phyloP scores from a whole-genome alignment of 2,329 filamentous ascomycete species.

The Pseudonectria buxi region DNA sequence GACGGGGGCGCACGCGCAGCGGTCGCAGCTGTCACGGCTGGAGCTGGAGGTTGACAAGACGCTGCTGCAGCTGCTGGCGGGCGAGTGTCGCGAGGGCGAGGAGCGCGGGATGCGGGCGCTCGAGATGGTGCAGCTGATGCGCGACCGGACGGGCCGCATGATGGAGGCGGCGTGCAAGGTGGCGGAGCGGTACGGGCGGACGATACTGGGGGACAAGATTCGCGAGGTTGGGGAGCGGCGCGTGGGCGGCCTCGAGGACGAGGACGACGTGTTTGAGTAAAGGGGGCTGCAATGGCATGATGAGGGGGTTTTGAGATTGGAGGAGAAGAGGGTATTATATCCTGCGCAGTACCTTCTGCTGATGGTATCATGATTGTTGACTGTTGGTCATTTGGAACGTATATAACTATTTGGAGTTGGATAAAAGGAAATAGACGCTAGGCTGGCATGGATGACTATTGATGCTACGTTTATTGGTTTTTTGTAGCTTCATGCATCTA shows the following conservation, averaged over 20 bases:
- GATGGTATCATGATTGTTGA: no score
- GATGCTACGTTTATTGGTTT: no score
- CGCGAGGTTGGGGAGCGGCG: conserved; percentile 71
- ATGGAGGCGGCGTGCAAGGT: conserved; percentile 86
- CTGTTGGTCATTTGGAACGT: no score
- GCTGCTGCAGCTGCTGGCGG: conserved; percentile 77
- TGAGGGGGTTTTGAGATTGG: conserved; percentile 3
- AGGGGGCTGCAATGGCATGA: not conserved
- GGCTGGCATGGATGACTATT: no score
- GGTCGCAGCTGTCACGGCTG: conserved; percentile 58
- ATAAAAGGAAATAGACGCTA: no score
- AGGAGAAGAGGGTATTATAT: no score
- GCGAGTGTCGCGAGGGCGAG: conserved; percentile 88
- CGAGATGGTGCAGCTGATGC: conserved; percentile 82
- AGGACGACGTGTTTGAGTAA: conserved; percentile 29
- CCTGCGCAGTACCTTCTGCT: no score
- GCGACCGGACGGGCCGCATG: conserved; percentile 80
- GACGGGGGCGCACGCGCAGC: conserved; percentile 51
- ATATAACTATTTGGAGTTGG: no score
- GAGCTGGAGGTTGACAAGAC: conserved; percentile 87
- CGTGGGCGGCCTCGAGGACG: conserved; percentile 53
- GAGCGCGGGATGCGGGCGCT: conserved; percentile 91
- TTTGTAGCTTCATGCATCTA: no score
- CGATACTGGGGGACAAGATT: conserved; percentile 84
- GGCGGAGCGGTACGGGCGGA: conserved; percentile 74